Base-by-base conservation (phyloP, 352 stramenopile species). In the Pythium sp. region DNA sequence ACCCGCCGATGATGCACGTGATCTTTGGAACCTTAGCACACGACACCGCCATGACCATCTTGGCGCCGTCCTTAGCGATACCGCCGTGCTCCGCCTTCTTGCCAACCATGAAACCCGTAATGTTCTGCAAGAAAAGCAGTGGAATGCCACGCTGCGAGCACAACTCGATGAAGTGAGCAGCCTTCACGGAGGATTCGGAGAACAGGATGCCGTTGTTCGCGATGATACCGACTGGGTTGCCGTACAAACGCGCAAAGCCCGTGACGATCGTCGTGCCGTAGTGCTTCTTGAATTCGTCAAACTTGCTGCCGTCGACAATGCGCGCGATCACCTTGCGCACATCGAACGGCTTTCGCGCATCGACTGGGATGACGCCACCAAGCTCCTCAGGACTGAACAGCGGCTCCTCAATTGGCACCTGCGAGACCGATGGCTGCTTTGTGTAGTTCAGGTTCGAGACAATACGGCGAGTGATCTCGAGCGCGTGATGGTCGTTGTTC, bases 121-220 rank as follows among this genome's bases (percentile, higher is more conserved):
- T 46, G 38, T 46, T 46, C 79, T 99, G 97, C n/a, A 99, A 73
- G 76, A 99, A 99, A 1, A 99, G 70, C 62, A 99, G 85, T 3
- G 97, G 97, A 55, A 99, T 97, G 49, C 91, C 86, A 47, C 97
- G 82, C 75, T 99, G 97, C 71, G 87, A 94, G 84, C 97, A 99
- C 28, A 99, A 70, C 70, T 99, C 93, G 59, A 99, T 97, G 75
- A 99, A 99, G 77, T 99, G 97, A 36, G 95, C 87, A 12, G 89
- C 97, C 80, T 99, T 99, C 55, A 98, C 76, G 8, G 79, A 84
- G 30, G 90, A 94, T 73, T 98, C 93, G 20, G 83, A 95, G 71
- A 98, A 97, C 0, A 99, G 79, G 75, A 99, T 98, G 30, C 97
- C 97, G 73, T 99, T 99, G 81, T 99, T 99, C 60, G 97, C 97